phyloP scores from a whole-genome alignment of 768 basidiomycete species.

The Phanerodontia chrysosporium region DNA sequence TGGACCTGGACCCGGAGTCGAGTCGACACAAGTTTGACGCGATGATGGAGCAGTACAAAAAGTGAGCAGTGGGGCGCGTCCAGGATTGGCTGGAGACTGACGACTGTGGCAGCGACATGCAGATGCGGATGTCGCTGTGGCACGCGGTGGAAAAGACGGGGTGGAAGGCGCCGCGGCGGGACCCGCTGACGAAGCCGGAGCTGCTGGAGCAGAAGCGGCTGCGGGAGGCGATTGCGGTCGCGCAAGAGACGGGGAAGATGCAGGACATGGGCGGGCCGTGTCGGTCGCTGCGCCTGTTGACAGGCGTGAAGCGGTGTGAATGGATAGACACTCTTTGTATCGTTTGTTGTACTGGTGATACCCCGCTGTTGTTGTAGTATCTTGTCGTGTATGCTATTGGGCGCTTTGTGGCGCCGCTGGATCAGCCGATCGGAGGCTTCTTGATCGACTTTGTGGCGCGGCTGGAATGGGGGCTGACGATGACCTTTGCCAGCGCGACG shows the following conservation, averaged over 20 bases:
- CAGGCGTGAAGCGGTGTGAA: constrained; percentile 23
- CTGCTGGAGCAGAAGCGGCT: constrained; percentile 22
- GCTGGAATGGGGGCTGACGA: background rate
- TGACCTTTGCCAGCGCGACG: background rate
- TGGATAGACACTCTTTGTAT: no score
- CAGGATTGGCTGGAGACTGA: background rate
- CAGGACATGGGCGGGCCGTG: constrained; percentile 19
- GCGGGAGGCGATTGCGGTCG: constrained; percentile 23
- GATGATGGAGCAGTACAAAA: constrained; percentile 21
- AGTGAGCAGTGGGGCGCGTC: constrained; percentile 11
- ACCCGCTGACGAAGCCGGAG: constrained; percentile 22
- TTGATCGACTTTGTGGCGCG: constrained; percentile 3
- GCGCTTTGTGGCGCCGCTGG: constrained; percentile 3
- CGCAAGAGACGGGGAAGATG: constrained; percentile 16
- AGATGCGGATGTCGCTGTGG: constrained; percentile 23
- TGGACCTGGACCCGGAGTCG: constrained; percentile 16
- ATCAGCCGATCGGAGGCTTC: constrained; percentile 2
- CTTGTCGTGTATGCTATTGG: background rate
- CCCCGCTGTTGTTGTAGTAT: background rate
- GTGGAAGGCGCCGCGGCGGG: constrained; percentile 22
- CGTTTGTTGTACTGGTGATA: no score
- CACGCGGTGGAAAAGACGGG: constrained; percentile 20
- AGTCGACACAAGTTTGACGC: constrained; percentile 21
- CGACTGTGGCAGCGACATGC: constrained; percentile 21
- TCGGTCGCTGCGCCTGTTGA: constrained; percentile 20